phyloP scores from a whole-genome alignment of 371 early-diverging fungal species.

The Synchytrium microbalum region DNA sequence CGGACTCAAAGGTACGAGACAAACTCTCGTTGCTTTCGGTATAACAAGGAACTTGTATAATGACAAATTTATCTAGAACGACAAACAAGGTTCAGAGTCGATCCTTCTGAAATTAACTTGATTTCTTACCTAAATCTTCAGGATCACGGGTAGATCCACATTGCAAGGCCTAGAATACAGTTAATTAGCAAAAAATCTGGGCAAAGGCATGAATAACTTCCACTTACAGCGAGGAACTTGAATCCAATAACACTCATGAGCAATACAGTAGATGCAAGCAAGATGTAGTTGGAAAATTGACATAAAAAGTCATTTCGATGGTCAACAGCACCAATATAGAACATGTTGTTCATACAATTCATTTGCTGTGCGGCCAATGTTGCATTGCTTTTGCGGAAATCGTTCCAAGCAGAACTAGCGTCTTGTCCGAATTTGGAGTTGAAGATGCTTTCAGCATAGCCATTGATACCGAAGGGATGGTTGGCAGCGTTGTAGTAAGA shows the following conservation, averaged over 20 bases:
- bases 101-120: too few species aligned
- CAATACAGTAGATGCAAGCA: constrained; percentile 67
- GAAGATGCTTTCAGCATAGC: background rate
- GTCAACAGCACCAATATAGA: constrained; percentile 86
- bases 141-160: constrained; percentile 57
- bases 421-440: constrained; percentile 10
- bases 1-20: constrained; percentile 32
- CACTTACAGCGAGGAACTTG: constrained; percentile 38
- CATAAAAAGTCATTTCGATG: constrained; percentile 71
- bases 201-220: too few species aligned
- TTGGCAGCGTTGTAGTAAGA: background rate
- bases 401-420: constrained; percentile 18
- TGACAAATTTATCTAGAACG: constrained; percentile 70
- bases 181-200: background rate
- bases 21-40: constrained; percentile 82
- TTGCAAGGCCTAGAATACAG: background rate
- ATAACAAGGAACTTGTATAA: constrained; percentile 85
- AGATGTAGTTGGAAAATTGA: constrained; percentile 79
- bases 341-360: constrained; percentile 73
- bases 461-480: background rate
- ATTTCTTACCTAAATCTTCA: constrained; percentile 46
- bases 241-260: constrained; percentile 79
- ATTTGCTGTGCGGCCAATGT: constrained; percentile 2
- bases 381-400: constrained; percentile 10
- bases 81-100: constrained; percentile 86